phyloP scores from a whole-genome alignment of 352 stramenopile genomes.

The Phytopythium helicoides region DNA sequence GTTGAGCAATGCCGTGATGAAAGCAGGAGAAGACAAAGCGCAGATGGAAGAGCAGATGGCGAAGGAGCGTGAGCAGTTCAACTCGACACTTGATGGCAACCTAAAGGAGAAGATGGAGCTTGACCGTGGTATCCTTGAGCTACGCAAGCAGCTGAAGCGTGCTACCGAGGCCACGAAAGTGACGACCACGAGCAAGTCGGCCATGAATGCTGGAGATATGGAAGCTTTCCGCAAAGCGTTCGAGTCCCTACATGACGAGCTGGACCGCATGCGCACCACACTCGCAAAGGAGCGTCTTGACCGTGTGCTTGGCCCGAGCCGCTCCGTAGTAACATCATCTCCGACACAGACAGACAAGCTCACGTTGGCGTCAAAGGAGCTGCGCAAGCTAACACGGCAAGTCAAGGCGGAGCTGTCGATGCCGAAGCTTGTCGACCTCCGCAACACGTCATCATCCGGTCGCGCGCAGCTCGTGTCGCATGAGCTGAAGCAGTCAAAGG shows the following conservation, averaged over 20 bases:
- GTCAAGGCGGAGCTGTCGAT: conserved; percentile 66
- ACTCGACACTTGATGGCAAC: conserved; percentile 66
- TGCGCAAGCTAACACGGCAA: conserved; percentile 40
- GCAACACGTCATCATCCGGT: conserved; percentile 18
- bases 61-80: conserved; percentile 75
- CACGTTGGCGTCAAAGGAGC: conserved; percentile 36
- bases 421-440: conserved; percentile 64
- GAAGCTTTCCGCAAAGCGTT: conserved; percentile 65
- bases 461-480: conserved; percentile 47
- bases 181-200: conserved; percentile 22
- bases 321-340: background rate
- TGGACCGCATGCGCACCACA: conserved; percentile 43
- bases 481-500: conserved; percentile 48
- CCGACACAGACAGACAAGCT: conserved; percentile 24
- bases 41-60: conserved; percentile 58
- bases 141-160: conserved; percentile 80
- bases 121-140: conserved; percentile 65
- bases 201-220: conserved; percentile 36
- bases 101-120: conserved; percentile 80
- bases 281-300: conserved; percentile 65
- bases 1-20: conserved; percentile 11
- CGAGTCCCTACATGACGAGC: conserved; percentile 46
- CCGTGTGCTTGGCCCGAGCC: conserved; percentile 33
- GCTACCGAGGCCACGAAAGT: conserved; percentile 42
- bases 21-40: conserved; percentile 42